Evolutionary conservation across 805 yeast species (phyloP).

Genomic region (Candida tallmaniae): DNA sequence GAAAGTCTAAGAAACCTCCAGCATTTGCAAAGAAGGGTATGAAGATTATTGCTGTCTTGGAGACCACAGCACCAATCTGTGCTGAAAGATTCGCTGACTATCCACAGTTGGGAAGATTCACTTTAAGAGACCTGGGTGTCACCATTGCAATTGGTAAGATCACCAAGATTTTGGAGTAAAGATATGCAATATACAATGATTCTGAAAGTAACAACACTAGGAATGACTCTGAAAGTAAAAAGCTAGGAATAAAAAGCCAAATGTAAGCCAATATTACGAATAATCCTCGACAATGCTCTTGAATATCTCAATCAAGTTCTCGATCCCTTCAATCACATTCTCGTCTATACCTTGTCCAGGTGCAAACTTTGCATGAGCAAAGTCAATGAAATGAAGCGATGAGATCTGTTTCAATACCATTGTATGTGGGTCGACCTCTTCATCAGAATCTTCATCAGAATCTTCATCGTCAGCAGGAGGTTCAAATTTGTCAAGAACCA

Average conservation of each 20-base stretch:
- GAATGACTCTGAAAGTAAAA: too few relatives aligned
- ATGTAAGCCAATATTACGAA: too few relatives aligned
- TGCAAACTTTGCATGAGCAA: conserved; percentile 74
- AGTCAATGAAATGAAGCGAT: conserved; percentile 70
- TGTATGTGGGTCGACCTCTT: conserved; percentile 22
- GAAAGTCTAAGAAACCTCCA: conserved; percentile 94
- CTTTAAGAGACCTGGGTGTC: conserved; percentile 96
- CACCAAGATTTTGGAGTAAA: conserved; percentile 64
- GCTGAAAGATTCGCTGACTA: conserved; percentile 88
- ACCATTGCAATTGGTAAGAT: conserved; percentile 99
- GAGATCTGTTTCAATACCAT: conserved; percentile 41
- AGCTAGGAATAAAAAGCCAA: too few relatives aligned
- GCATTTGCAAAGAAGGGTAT: conserved; percentile 98
- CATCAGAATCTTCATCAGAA: conserved; percentile 29
- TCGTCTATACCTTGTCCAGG: conserved; percentile 70
- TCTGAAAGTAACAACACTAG: too few relatives aligned
- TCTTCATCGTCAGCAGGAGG: conserved; percentile 1
- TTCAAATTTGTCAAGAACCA: conserved; percentile 16
- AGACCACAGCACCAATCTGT: conserved; percentile 83
- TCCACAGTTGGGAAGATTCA: conserved; percentile 96
- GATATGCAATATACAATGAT: too few relatives aligned
- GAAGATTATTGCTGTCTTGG: conserved; percentile 93
- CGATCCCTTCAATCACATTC: conserved; percentile 65
- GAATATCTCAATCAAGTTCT: conserved; percentile 48
- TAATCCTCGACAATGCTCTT: conserved; percentile 14